Base-by-base conservation (phyloP, 352 stramenopile species). In the Phytophthora rubi region DNA sequence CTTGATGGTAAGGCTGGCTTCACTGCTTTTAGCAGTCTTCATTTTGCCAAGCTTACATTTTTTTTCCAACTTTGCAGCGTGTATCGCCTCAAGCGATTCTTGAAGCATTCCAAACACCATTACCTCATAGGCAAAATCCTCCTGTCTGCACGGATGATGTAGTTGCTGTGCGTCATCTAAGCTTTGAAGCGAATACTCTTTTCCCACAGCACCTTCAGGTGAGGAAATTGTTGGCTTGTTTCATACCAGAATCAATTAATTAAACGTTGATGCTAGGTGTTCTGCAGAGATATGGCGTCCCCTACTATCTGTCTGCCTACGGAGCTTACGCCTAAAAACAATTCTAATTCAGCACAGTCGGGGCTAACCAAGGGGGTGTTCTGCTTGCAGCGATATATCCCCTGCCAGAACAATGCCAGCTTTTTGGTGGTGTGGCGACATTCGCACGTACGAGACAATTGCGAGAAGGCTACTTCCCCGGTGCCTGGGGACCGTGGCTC, bases 341-440 rank as follows among this genome's bases (percentile, higher is more conserved):
- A 23, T 26, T 30, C 32, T 16, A 61, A 13, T 8, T 16, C 26
- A 37, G 30, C n/a, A 16, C 37, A 37, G 10, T 62, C 61, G 6
- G 42, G 56, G 21, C 6, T 66, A 10, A 66, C 35, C 15, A 69
- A 73, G 26, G 53, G 62, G 4, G 68, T 59, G 12, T 89, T 89
- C 47, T 89, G 83, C 28, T 39, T 91, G 3, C 83, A 91, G 28
- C 58, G 54, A 18, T 73, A 78, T 48, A 44, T 89, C 30, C 49
- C 73, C 18, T 53, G 67, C 2, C 68, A 82, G 10, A 68, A 68
- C 3, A 54, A 73, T 30, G 54, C 71, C 32, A 77, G 54, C 16
- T 90, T 86, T 58, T 60, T 89, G 9, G 69, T 80, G 2, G 42
- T 88, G 7, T 88, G 76, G 80, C 73, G 71, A 23, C 74, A 77